A percentile compares a stretch with the other conserved stretches of the same genome.
Conservation (phyloP, 768 basidiomycete genomes). For the Agaricus sinodeliciosus region DNA sequence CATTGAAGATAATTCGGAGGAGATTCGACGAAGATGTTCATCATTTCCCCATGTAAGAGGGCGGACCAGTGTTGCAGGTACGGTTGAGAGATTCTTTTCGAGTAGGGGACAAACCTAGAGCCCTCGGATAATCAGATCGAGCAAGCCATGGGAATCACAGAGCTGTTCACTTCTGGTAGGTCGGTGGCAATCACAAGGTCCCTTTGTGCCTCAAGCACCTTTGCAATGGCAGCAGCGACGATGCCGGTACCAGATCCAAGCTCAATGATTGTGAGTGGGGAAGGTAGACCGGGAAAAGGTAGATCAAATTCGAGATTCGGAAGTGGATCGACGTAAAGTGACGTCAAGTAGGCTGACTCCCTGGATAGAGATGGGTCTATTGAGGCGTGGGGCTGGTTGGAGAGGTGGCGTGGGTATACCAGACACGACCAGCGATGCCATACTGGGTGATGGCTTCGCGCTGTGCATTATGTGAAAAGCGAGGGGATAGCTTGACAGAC, state of each 20-base stretch:
- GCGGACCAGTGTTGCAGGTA: conserved; percentile 25
- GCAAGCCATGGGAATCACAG: background rate
- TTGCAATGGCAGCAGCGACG: conserved; percentile 39
- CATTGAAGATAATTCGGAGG: conserved; percentile 26
- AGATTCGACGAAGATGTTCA: conserved; percentile 34
- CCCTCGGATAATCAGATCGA: background rate
- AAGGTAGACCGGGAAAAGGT: conserved; percentile 30
- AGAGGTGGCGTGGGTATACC: conserved; percentile 37
- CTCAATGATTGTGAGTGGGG: conserved; percentile 47
- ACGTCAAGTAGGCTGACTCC: conserved; percentile 68
- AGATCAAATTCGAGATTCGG: conserved; percentile 45
- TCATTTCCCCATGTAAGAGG: conserved; percentile 69
- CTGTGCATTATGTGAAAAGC: conserved; percentile 36
- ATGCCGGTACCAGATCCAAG: conserved; percentile 76
- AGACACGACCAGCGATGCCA: conserved; percentile 82
- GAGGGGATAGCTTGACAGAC: conserved; percentile 12
- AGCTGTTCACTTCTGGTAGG: conserved; percentile 56
- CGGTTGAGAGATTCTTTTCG: conserved; percentile 27
- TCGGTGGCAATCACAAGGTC: conserved; percentile 62
- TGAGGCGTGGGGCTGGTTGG: background rate
- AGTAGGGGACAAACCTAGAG: conserved; percentile 42
- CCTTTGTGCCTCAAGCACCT: conserved; percentile 27
- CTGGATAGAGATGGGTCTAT: conserved; percentile 26
- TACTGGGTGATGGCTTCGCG: conserved; percentile 57
- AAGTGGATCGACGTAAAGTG: conserved; percentile 42